phyloP scores from a whole-genome alignment of 2,329 filamentous ascomycete genomes.

The Fusarium neocosmosporiellum region DNA sequence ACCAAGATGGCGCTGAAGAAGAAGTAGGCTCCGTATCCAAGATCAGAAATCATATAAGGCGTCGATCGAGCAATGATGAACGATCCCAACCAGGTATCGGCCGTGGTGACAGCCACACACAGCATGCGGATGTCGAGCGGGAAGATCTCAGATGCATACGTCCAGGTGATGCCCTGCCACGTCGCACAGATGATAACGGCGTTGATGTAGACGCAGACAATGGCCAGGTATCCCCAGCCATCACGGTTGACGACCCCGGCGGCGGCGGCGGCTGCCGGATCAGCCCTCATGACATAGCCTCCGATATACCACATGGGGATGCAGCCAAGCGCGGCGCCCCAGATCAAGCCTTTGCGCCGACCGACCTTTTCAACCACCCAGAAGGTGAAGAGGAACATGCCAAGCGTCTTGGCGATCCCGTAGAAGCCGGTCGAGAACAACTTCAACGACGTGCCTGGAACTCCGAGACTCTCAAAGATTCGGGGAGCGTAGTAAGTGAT shows the following conservation, averaged over 20 bases:
- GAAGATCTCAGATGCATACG: constrained; percentile 61
- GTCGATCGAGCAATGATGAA: constrained; percentile 55
- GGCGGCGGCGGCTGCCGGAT: constrained; percentile 53
- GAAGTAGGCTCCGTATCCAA: constrained; percentile 63
- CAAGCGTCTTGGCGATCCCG: constrained; percentile 52
- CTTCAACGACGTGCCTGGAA: constrained; percentile 46
- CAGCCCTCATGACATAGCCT: constrained; percentile 48
- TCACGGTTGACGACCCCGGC: constrained; percentile 56
- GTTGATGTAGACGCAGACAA: constrained; percentile 59
- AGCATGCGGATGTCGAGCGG: constrained; percentile 52
- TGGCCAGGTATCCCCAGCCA: constrained; percentile 57
- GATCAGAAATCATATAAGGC: constrained; percentile 54
- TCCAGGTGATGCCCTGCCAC: constrained; percentile 58
- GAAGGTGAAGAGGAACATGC: constrained; percentile 54
- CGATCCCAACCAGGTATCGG: constrained; percentile 53
- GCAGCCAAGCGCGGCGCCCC: constrained; percentile 50
- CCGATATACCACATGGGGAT: constrained; percentile 56
- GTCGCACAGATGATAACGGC: constrained; percentile 52
- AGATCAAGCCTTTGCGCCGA: constrained; percentile 60
- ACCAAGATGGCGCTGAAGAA: constrained; percentile 62
- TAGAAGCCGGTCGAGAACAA: constrained; percentile 56
- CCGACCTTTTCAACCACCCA: constrained; percentile 61
- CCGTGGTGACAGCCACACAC: constrained; percentile 49
- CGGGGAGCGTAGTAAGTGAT: constrained; percentile 67
- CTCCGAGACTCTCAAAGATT: constrained; percentile 53